Base-by-base conservation (phyloP, 129 eudicot species). In the Daucus carota region DNA sequence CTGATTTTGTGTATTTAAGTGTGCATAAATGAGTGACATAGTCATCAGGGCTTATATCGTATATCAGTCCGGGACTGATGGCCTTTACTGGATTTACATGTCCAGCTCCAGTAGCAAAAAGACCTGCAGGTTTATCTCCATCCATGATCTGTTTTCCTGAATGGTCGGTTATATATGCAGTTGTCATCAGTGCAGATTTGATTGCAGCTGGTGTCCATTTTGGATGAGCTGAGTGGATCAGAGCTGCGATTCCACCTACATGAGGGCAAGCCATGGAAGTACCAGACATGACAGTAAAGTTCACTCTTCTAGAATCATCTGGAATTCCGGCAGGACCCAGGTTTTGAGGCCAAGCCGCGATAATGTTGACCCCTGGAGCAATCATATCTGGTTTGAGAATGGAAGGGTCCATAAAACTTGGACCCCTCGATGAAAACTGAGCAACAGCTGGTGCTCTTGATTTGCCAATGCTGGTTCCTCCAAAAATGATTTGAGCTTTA, bases 301-400 rank as follows among this genome's bases (percentile, higher is more conserved):
- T 89, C 52, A 83, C 97, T 71, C 96, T 89, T 82, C 98, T 87
- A 76, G 96, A 81, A 86, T 94, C 98, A 80, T 87, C 89, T 0
- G 89, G 85, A 76, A 94, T 90, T 71, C 88, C 93, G 0, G 92
- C 80, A 26, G 98, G 97, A 22, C 97, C 99, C 43, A 95, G 63
- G 80, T 91, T 95, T 77, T 95, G 97, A 0, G 97, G 99, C 99
- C 99, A 95, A n/a, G 99, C 99, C 2, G 96, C 99, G 15, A 95
- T 79, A 4, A 95, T 89, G 81, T 95, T 95, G 57, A 95, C 97
- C 24, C 99, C 99, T 10, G 99, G 99, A 31, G 97, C 99, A n/a
- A 91, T 89, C 66, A 95, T 71, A 63, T 95, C 99, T 3, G 99
- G 99, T 80, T 95, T 95, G 68, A 93, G 93, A 36, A 95, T 88